phyloP scores from a whole-genome alignment of 1,284 basidiomycete genomes.

The Acaromyces ingoldii region DNA sequence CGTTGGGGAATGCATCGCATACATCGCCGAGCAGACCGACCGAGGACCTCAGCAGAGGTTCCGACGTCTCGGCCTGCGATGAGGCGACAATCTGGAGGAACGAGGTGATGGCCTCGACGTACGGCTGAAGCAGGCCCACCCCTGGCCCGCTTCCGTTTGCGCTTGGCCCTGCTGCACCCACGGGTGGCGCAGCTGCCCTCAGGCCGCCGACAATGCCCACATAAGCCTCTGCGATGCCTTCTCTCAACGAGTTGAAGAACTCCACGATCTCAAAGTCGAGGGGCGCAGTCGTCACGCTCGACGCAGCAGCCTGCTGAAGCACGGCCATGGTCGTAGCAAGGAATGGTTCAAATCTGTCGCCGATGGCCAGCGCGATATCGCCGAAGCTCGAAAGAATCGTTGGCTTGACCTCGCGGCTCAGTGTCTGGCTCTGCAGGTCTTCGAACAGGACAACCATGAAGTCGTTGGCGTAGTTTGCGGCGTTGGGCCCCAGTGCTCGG shows the following conservation, averaged over 20 bases:
- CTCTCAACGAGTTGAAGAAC: constrained; percentile 82
- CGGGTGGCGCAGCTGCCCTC: constrained; percentile 73
- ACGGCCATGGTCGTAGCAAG: constrained; percentile 86
- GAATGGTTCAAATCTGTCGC: constrained; percentile 77
- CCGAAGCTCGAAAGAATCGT: constrained; percentile 92
- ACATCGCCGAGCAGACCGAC: constrained; percentile 88
- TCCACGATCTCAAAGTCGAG: constrained; percentile 84
- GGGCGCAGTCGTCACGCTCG: constrained; percentile 52
- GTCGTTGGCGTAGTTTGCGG: constrained; percentile 72
- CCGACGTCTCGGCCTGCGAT: constrained; percentile 74
- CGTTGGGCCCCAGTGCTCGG: constrained; percentile 79
- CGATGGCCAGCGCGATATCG: constrained; percentile 91
- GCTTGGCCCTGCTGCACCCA: no score
- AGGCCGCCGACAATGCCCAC: constrained; percentile 88
- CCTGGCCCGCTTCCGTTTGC: no score
- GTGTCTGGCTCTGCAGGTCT: constrained; percentile 82
- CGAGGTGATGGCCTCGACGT: constrained; percentile 71
- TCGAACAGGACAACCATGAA: constrained; percentile 90
- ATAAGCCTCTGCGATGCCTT: constrained; percentile 94
- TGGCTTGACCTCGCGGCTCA: constrained; percentile 94
- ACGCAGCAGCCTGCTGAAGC: constrained; percentile 67
- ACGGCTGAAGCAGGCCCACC: constrained; percentile 66
- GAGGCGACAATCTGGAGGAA: constrained; percentile 73
- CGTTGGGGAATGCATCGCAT: constrained; percentile 64
- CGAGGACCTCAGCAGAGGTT: constrained; percentile 68